A percentile compares a stretch with the other conserved stretches of the same genome.
Evolutionary conservation across 306 rosid species (phyloP).

Genomic region (Prosopis cineraria): DNA sequence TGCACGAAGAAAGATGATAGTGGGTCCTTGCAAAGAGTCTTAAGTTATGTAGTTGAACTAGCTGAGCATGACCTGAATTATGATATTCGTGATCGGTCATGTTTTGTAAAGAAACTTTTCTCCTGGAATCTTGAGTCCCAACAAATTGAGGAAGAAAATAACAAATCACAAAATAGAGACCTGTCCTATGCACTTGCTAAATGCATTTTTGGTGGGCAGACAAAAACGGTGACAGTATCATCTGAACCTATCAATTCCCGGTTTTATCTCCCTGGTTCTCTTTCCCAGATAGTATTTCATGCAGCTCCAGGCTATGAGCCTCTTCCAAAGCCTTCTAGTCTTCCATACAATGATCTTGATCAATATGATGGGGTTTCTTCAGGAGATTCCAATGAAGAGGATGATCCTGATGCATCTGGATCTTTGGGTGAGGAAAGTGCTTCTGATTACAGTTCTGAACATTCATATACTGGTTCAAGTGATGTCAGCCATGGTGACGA

Average conservation of each 20-base stretch:
- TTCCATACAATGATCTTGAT: slow-evolving; percentile 43
- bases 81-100: slow-evolving; percentile 88
- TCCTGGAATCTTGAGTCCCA: slow-evolving; percentile 56
- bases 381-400: slow-evolving; percentile 50
- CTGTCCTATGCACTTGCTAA: slow-evolving; percentile 57
- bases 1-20: slow-evolving; percentile 56
- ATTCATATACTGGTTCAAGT: slow-evolving; percentile 60
- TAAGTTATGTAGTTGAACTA: slow-evolving; percentile 76
- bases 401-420: slow-evolving; percentile 60
- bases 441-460: slow-evolving; percentile 71
- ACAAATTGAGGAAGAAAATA: slow-evolving; percentile 41
- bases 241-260: slow-evolving; percentile 64
- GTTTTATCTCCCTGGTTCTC: slow-evolving; percentile 95
- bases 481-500: slow-evolving; percentile 52
- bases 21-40: slow-evolving; percentile 48
- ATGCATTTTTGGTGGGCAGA: slow-evolving; percentile 57
- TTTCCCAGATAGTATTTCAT: slow-evolving; percentile 91
- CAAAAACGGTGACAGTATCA: slow-evolving; percentile 42
- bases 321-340: slow-evolving; percentile 91
- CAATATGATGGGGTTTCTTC: slow-evolving; percentile 42
- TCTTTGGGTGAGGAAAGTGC: slow-evolving; percentile 73
- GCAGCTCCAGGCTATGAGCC: slow-evolving; percentile 99
- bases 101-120: slow-evolving; percentile 63
- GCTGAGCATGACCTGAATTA: slow-evolving; percentile 79
- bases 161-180: slow-evolving; percentile 43